These are phyloP conservation scores for Trichoderma atrobrunneum DNA, from an alignment of 2,329 filamentous ascomycete species.

Conservation along the genomic window DNA sequence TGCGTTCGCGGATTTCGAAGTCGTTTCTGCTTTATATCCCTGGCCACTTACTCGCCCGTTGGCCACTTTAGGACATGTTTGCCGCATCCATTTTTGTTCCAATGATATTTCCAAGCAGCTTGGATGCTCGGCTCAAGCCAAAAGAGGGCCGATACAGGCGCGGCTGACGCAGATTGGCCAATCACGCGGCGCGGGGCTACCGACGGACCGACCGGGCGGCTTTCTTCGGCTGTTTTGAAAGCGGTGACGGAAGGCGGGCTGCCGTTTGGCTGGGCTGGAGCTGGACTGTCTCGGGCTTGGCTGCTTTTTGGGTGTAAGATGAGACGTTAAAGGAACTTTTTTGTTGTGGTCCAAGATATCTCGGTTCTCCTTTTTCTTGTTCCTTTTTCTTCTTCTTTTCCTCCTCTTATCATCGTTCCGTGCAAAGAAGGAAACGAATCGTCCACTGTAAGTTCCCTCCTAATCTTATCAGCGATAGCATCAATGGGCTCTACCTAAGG, in stretches of 20 bases:
- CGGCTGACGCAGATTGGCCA: slow-evolving; percentile 30
- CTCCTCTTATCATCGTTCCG: neutral
- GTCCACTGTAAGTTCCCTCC: neutral
- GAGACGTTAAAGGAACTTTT: neutral
- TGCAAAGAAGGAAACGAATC: neutral
- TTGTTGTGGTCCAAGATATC: neutral
- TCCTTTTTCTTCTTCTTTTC: neutral
- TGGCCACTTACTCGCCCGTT: neutral
- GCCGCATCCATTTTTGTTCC: neutral
- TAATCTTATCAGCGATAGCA: neutral
- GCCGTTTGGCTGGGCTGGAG: neutral
- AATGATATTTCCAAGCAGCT: neutral
- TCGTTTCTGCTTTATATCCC: neutral
- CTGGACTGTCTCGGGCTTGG: neutral
- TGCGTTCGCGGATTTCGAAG: neutral
- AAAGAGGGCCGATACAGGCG: slow-evolving; percentile 11
- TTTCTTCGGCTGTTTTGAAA: slow-evolving; percentile 34
- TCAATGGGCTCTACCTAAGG: too few relatives aligned
- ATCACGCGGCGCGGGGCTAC: slow-evolving; percentile 24
- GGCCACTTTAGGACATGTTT: neutral
- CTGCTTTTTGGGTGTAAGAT: neutral
- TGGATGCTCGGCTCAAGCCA: neutral
- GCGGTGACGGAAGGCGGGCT: slow-evolving; percentile 12
- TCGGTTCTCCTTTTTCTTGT: neutral
- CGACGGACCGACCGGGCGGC: slow-evolving; percentile 29